phyloP scores from a whole-genome alignment of 1,284 basidiomycete genomes.

The Nidula niveotomentosa region DNA sequence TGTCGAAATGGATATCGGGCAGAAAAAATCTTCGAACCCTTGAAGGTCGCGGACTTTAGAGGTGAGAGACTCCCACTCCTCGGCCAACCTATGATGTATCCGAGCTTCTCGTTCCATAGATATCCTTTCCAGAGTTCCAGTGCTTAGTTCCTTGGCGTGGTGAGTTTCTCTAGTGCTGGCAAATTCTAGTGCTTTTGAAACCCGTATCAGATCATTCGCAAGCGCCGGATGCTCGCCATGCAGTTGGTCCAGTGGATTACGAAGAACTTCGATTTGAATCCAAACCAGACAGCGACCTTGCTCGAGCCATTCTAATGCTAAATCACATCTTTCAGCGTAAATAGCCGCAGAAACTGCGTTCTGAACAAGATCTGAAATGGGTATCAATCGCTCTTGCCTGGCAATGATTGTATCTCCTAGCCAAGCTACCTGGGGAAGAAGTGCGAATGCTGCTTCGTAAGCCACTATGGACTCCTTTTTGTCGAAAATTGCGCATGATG shows the following conservation, averaged over 20 bases:
- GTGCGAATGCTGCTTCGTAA: not conserved
- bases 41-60: not conserved
- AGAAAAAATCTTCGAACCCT: not conserved
- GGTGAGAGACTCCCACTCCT: not conserved
- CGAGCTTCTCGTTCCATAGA: not conserved
- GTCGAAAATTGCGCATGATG: not conserved
- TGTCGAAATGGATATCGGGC: not conserved
- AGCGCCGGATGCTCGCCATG: not conserved
- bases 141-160: not conserved
- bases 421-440: not conserved
- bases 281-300: not conserved
- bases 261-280: not conserved
- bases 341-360: conserved; percentile 16
- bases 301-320: not conserved
- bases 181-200: not conserved
- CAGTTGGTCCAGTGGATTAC: not conserved
- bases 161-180: not conserved
- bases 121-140: not conserved
- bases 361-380: not conserved
- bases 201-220: not conserved
- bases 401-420: not conserved
- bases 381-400: not conserved
- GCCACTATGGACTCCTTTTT: not conserved
- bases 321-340: conserved; percentile 20
- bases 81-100: not conserved